Evolutionary conservation across 345 rosid species (phyloP).

Genomic region (Rhizophora mangle): DNA sequence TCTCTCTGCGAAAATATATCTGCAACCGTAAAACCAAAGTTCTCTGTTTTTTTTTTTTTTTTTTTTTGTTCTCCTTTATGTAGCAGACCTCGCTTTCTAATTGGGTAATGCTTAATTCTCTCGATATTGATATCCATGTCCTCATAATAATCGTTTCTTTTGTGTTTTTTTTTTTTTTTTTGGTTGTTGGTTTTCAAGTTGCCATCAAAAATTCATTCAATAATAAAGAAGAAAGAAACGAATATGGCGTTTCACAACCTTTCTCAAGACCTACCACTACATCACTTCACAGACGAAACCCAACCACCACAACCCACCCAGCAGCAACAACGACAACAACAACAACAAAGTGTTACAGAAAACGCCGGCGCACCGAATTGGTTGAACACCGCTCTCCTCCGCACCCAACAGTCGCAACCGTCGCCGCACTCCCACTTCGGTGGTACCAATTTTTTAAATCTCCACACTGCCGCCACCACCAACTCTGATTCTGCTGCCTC

Average conservation of each 20-base stretch:
- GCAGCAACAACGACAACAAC: slow-evolving; percentile 37
- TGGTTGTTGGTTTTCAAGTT: not conserved
- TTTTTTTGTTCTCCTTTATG: too few species aligned
- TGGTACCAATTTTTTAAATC: slow-evolving; percentile 73
- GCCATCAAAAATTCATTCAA: slow-evolving; percentile 22
- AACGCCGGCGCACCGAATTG: slow-evolving; percentile 59
- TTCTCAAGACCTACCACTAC: slow-evolving; percentile 70
- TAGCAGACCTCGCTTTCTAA: too few species aligned
- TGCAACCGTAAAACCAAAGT: not conserved
- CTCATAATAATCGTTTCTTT: slow-evolving; percentile 20
- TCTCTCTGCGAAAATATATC: not conserved
- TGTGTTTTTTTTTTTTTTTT: not conserved
- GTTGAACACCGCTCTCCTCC: slow-evolving; percentile 85
- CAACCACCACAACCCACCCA: slow-evolving; percentile 11
- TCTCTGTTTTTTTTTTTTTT: too few species aligned
- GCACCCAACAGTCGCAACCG: slow-evolving; percentile 43
- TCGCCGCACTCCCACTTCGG: slow-evolving; percentile 37
- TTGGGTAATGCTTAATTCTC: not conserved
- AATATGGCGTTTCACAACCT: slow-evolving; percentile 82
- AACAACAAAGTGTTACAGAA: slow-evolving; percentile 42
- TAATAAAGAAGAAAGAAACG: slow-evolving; percentile 6
- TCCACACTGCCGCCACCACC: slow-evolving; percentile 50
- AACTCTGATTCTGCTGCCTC: slow-evolving; percentile 45
- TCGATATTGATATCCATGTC: slow-evolving; percentile 29
- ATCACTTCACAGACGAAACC: slow-evolving; percentile 61